Conservation (phyloP, 225 moss, liverwort and hornwort genomes). For the Neckera pumila region DNA sequence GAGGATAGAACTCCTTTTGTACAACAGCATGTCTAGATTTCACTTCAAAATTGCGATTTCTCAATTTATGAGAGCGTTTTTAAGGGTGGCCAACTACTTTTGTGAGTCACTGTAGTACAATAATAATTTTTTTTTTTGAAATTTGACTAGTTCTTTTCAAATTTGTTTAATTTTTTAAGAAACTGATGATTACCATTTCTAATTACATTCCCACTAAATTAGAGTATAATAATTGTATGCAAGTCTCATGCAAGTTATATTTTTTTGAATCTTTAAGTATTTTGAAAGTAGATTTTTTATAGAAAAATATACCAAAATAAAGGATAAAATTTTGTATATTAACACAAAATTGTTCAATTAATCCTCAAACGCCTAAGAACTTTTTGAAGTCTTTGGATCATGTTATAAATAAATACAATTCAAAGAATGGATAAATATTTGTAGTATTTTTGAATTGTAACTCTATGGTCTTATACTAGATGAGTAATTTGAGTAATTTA, state of each 20-base stretch:
- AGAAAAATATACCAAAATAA: too few species aligned
- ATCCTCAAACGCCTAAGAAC: fast-evolving
- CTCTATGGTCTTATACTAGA: fast-evolving
- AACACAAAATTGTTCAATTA: neutral
- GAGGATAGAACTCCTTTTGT: too few species aligned
- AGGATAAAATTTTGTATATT: neutral
- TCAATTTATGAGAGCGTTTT: too few species aligned
- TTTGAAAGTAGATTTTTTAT: too few species aligned
- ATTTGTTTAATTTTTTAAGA: neutral
- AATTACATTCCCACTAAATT: neutral
- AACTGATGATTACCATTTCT: neutral
- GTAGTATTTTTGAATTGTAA: neutral
- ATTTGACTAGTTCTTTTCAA: neutral
- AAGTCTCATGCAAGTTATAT: neutral
- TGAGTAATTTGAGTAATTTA: neutral
- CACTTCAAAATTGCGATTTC: too few species aligned
- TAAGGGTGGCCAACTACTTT: too few species aligned
- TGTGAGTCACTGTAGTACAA: neutral
- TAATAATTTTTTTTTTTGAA: neutral
- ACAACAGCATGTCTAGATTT: too few species aligned
- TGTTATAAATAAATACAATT: neutral
- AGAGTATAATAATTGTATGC: neutral
- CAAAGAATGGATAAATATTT: neutral
- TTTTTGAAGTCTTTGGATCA: neutral
- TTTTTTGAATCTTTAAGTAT: neutral